phyloP scores from a whole-genome alignment of 2,329 filamentous ascomycete genomes.

The Colletotrichum lindemuthianum region DNA sequence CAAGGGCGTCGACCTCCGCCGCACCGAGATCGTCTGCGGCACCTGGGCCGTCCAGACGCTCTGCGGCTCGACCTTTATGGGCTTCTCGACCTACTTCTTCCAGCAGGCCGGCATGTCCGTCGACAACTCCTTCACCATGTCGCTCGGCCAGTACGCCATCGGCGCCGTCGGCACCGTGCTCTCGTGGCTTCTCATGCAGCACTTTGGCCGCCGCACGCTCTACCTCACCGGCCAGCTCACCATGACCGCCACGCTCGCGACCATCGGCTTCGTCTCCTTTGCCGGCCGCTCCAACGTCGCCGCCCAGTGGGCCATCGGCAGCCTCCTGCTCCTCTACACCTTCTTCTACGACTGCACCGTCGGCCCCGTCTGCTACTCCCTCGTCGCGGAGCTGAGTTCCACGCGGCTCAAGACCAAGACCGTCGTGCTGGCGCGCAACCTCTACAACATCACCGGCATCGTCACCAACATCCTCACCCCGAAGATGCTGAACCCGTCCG shows the following conservation, averaged over 20 bases:
- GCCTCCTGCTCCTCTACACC: slow-evolving; percentile 55
- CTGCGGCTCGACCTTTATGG: slow-evolving; percentile 50
- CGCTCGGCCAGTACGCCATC: slow-evolving; percentile 54
- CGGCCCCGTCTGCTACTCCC: slow-evolving; percentile 56
- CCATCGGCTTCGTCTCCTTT: slow-evolving; percentile 55
- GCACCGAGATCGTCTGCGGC: slow-evolving; percentile 56
- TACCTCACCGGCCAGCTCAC: slow-evolving; percentile 54
- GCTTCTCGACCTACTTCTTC: slow-evolving; percentile 53
- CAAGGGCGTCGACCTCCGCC: slow-evolving; percentile 54
- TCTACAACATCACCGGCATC: slow-evolving; percentile 61
- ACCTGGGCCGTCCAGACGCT: slow-evolving; percentile 53
- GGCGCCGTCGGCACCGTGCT: slow-evolving; percentile 56
- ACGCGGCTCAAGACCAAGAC: slow-evolving; percentile 58
- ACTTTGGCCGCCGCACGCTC: slow-evolving; percentile 56
- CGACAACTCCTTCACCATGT: slow-evolving; percentile 51
- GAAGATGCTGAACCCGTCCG: slow-evolving; percentile 57
- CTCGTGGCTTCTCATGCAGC: slow-evolving; percentile 56
- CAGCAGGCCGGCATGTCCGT: slow-evolving; percentile 53
- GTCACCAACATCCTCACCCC: slow-evolving; percentile 57
- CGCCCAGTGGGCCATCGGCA: slow-evolving; percentile 59
- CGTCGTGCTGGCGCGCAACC: slow-evolving; percentile 53
- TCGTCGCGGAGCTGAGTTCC: slow-evolving; percentile 56
- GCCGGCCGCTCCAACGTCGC: slow-evolving; percentile 55
- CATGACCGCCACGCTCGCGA: slow-evolving; percentile 51
- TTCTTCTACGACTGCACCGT: slow-evolving; percentile 57